A percentile compares a stretch with the other conserved stretches of the same genome.
Evolutionary conservation across 192 early-diverging fungal species (phyloP).

Genomic region (Endogone sp.): DNA sequence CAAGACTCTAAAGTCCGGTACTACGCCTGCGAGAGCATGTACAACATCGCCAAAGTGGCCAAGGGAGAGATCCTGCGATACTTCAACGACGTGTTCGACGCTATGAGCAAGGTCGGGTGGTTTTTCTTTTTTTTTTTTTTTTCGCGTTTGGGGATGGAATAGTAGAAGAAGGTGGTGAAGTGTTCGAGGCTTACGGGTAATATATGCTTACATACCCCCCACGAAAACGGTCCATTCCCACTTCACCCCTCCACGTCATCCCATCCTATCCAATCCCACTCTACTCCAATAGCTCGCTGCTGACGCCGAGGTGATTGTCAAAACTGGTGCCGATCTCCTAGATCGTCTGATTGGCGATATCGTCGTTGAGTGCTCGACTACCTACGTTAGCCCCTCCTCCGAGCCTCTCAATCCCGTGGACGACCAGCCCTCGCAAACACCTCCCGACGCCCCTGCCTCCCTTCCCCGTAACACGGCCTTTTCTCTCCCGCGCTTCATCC

Average conservation of each 20-base stretch:
- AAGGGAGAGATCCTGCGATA: constrained; percentile 80
- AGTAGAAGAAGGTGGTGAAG: too few species aligned
- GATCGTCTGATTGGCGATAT: constrained; percentile 97
- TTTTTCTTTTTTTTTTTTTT: background rate
- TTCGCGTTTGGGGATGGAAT: too few species aligned
- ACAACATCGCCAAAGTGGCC: constrained; percentile 97
- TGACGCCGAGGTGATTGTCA: constrained; percentile 88
- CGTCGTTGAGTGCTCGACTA: constrained; percentile 84
- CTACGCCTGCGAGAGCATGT: constrained; percentile 98
- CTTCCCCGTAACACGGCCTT: constrained; percentile 69
- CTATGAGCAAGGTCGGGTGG: constrained; percentile 75
- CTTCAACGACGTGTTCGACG: constrained; percentile 98
- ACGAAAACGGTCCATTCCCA: too few species aligned
- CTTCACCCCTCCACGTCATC: too few species aligned
- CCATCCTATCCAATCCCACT: background rate
- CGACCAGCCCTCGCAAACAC: constrained; percentile 6
- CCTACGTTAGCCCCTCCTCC: constrained; percentile 52
- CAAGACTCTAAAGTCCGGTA: constrained; percentile 92
- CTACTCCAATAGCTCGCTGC: constrained; percentile 60
- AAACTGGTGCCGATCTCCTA: constrained; percentile 90
- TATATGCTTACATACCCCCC: too few species aligned
- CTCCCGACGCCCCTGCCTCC: constrained; percentile 38
- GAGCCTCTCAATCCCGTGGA: constrained; percentile 31
- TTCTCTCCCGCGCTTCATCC: constrained; percentile 91
- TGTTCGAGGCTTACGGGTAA: too few species aligned